Percentiles rank a stretch among this genome's conserved stretches.
Evolutionary conservation across 2,329 filamentous ascomycete species (phyloP).

Genomic region (Thielaviopsis ethacetica): DNA sequence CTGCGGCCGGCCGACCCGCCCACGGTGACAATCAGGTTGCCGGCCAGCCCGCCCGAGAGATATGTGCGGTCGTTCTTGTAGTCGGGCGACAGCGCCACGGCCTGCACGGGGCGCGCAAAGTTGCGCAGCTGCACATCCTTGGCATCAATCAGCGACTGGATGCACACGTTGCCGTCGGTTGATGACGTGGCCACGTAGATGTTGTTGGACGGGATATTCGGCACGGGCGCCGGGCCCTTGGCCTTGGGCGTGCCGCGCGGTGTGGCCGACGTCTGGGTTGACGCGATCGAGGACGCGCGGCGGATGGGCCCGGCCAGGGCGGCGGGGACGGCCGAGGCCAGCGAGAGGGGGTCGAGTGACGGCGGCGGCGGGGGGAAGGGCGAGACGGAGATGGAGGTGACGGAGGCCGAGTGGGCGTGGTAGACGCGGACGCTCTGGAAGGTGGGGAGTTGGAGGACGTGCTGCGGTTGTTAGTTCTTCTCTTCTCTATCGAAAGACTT

Average conservation of each 20-base stretch:
- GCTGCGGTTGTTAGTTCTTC: slow-evolving; percentile 32
- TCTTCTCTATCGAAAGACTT: background rate
- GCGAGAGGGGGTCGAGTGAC: background rate
- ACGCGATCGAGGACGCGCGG: slow-evolving; percentile 16
- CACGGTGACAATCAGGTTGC: slow-evolving; percentile 70
- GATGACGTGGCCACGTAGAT: slow-evolving; percentile 91
- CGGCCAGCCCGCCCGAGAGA: slow-evolving; percentile 76
- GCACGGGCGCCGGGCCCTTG: slow-evolving; percentile 39
- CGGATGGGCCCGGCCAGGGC: slow-evolving; percentile 13
- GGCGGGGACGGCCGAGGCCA: slow-evolving; percentile 3
- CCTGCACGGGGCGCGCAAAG: slow-evolving; percentile 82
- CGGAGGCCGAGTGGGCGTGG: slow-evolving; percentile 80
- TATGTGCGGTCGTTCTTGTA: slow-evolving; percentile 83
- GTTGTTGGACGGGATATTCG: slow-evolving; percentile 67
- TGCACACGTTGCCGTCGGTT: slow-evolving; percentile 87
- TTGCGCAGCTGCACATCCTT: slow-evolving; percentile 87
- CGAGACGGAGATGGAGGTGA: slow-evolving; percentile 80
- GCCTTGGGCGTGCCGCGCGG: slow-evolving; percentile 26
- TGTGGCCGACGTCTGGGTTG: slow-evolving; percentile 28
- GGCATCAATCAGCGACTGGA: slow-evolving; percentile 70
- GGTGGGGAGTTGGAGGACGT: slow-evolving; percentile 69
- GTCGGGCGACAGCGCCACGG: slow-evolving; percentile 85
- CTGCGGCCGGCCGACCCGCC: slow-evolving; percentile 67
- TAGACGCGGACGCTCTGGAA: slow-evolving; percentile 74
- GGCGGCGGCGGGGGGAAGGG: slow-evolving; percentile 51